These are phyloP conservation scores for Irpex lacteus DNA, from an alignment of 1,284 basidiomycete species.

Conservation along the genomic window DNA sequence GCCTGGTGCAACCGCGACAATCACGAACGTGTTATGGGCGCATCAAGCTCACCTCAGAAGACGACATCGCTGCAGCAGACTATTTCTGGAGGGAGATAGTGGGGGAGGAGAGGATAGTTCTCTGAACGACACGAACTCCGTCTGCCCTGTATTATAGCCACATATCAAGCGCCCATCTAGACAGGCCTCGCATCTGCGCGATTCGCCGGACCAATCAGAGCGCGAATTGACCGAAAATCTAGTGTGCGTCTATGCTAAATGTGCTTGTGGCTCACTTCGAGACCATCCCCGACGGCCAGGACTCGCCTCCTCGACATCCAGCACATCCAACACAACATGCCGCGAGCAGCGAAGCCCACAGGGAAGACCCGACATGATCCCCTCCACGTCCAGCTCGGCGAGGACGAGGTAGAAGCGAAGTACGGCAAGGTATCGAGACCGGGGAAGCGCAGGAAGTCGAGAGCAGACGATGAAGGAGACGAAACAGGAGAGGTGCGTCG, in stretches of 20 bases:
- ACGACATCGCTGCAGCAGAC: conserved; percentile 15
- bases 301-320: not conserved
- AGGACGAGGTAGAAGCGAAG: conserved; percentile 71
- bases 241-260: not conserved
- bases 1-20: not conserved
- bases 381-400: conserved; percentile 76
- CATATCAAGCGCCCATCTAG: not conserved
- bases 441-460: conserved; percentile 68
- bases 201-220: conserved; percentile 10
- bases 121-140: not conserved
- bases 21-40: not conserved
- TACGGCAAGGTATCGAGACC: conserved; percentile 77
- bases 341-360: conserved; percentile 50
- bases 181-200: not conserved
- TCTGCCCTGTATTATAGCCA: not conserved
- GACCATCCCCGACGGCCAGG: not conserved
- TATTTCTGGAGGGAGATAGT: not conserved
- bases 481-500: conserved; percentile 52
- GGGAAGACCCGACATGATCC: conserved; percentile 77
- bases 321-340: conserved; percentile 43
- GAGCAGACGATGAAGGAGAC: conserved; percentile 42
- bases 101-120: conserved; percentile 7
- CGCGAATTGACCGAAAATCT: conserved; percentile 1
- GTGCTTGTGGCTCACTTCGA: not conserved
- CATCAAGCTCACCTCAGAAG: conserved; percentile 9